These are phyloP conservation scores for Fusarium odoratissimum DNA, from an alignment of 2,329 filamentous ascomycete species.

Conservation along the genomic window DNA sequence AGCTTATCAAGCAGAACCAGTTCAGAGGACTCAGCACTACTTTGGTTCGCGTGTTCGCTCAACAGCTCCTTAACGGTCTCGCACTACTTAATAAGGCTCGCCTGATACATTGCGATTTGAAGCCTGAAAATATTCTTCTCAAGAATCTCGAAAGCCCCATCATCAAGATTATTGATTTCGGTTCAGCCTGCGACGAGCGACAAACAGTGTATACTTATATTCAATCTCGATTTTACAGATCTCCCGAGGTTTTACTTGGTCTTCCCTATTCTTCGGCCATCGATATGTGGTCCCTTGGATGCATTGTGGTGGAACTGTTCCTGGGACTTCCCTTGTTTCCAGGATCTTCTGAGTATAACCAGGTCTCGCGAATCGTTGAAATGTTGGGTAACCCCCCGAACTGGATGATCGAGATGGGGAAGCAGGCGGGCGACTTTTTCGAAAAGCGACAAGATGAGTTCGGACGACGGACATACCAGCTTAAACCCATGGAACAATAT, in stretches of 20 bases:
- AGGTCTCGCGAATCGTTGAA: constrained; percentile 95
- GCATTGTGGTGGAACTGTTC: constrained; percentile 98
- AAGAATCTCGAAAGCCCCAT: constrained; percentile 99
- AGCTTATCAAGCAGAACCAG: constrained; percentile 99
- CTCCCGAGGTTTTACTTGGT: constrained; percentile 94
- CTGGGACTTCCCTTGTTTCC: constrained; percentile 94
- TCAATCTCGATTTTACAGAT: constrained; percentile 97
- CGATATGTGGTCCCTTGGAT: constrained; percentile 99
- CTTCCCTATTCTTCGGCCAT: constrained; percentile 98
- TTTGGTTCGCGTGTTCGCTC: constrained; percentile 94
- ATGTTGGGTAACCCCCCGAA: constrained; percentile 97
- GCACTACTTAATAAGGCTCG: constrained; percentile 95
- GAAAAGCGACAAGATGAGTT: constrained; percentile 94
- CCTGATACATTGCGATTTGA: constrained; percentile 96
- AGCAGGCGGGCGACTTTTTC: constrained; percentile 97
- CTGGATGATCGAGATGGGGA: constrained; percentile 99
- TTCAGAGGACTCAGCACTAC: constrained; percentile 98
- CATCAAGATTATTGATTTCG: constrained; percentile 99
- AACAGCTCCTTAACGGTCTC: constrained; percentile 93
- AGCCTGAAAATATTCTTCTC: constrained; percentile 96
- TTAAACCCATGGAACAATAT: constrained; percentile 99
- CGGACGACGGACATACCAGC: constrained; percentile 86
- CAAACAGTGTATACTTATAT: constrained; percentile 99
- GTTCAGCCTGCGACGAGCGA: constrained; percentile 96
- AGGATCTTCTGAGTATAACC: constrained; percentile 98